Evolutionary conservation across 371 early-diverging fungal species (phyloP).

Genomic region (Zopfochytrium polystomum): DNA sequence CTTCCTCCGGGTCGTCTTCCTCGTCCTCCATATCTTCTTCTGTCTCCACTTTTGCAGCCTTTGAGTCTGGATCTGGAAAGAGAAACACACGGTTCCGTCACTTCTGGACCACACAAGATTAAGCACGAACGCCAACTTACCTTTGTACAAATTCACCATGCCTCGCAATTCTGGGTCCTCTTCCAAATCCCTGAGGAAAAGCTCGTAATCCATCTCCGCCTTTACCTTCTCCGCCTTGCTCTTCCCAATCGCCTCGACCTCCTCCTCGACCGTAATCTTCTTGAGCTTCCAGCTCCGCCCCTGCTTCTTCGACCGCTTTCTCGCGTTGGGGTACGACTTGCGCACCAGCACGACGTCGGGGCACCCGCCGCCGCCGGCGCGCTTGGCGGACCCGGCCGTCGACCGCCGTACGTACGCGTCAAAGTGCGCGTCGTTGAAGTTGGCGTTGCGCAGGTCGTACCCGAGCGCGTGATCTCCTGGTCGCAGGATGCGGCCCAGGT

Average conservation of each 20-base stretch:
- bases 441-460: constrained; percentile 81
- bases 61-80: too few species aligned
- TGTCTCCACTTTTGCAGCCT: too few species aligned
- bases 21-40: constrained; percentile 47
- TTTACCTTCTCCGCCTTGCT: constrained; percentile 44
- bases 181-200: constrained; percentile 91
- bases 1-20: constrained; percentile 71
- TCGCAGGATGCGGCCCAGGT: constrained; percentile 86
- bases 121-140: constrained; percentile 21
- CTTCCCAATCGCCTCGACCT: constrained; percentile 60
- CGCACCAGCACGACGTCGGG: constrained; percentile 88
- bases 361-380: constrained; percentile 55
- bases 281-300: constrained; percentile 89
- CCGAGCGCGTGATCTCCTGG: constrained; percentile 91
- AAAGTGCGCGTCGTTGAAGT: constrained; percentile 86
- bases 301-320: constrained; percentile 80
- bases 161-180: constrained; percentile 93
- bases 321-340: constrained; percentile 85
- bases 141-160: constrained; percentile 89
- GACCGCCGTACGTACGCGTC: constrained; percentile 30
- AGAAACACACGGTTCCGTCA: too few species aligned
- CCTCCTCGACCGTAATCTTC: constrained; percentile 81
- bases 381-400: neutral
- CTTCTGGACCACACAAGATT: neutral
- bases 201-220: constrained; percentile 68